Evolutionary conservation across 805 yeast genomes (phyloP), one percentile per base, ranked within the genome.

Genomic region (Diddensiella transvaalensis): DNA sequence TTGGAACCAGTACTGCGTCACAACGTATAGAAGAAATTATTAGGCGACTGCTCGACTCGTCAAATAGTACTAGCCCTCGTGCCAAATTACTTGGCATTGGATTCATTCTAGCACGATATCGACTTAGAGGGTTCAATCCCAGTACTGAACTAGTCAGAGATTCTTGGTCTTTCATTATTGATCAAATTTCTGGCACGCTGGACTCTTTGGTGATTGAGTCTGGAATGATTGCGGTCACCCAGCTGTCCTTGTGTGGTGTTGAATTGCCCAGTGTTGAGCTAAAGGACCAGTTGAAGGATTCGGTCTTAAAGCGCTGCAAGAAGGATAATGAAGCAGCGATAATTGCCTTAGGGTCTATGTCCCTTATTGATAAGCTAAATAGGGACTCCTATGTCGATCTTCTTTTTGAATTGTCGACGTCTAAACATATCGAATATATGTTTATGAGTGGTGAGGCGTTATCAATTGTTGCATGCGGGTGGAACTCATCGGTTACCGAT

Each of bases 391-490:
- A 70, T 47, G 77, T 83, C 40, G 61, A 70, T 5, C 55, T 65
- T 1, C 58, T 88, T 1, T 80, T 74, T 56, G 82, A 77, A 2
- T 74, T 85, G 0, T 82, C 84, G 60, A 61, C 52, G 29, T 76
- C 88, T 0, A 87, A 85, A 53, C 87, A 85, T 51, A 71, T 80
- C n/a, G 97, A 91, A 51, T 78, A 72, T 44, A 66, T 84, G 18
- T 87, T 91, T 55, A 74, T 88, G 0, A 75, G 83, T 41, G 97
- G 98, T 46, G 98, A 91, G 61, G 89, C 96, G 0, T 66, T 90
- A 17, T 73, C 86, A 22, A 71, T 87, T 11, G 59, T 85, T 3
- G 82, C 87, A 0, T 75, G 80, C 17, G 96, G 96, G 0, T 85
- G 95, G 93, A 63, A 73, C 2, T 82, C 96, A 1, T 72, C 69